These are phyloP conservation scores for Carex littledalei DNA, from an alignment of 176 grass and related monocot genomes.

Conservation along the genomic window DNA sequence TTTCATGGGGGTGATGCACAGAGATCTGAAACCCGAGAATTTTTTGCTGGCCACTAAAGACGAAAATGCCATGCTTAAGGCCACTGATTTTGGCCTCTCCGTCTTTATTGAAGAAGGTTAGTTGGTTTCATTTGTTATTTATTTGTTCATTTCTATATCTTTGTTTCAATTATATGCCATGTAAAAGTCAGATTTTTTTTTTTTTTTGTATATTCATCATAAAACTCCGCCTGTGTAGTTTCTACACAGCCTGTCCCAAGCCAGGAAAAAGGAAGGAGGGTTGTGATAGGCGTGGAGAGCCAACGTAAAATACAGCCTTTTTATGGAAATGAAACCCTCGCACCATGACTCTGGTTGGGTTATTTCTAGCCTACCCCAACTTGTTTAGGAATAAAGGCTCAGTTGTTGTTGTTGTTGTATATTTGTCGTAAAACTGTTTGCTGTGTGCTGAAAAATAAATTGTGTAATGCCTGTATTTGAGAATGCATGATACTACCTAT, in stretches of 20 bases:
- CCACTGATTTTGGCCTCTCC: conserved; percentile 94
- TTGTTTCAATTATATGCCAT: conserved; percentile 10
- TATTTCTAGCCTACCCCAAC: no score
- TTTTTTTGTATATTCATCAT: not conserved
- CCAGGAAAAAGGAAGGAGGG: no score
- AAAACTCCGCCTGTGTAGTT: not conserved
- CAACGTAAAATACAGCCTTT: no score
- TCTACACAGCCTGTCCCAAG: no score
- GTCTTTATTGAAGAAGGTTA: conserved; percentile 99
- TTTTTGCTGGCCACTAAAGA: conserved; percentile 92
- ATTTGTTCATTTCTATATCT: conserved; percentile 13
- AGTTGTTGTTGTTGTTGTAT: not conserved
- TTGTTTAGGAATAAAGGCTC: no score
- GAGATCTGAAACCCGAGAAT: conserved; percentile 94
- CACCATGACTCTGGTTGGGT: no score
- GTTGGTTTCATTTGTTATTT: not conserved
- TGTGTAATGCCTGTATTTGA: not conserved
- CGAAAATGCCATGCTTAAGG: conserved; percentile 89
- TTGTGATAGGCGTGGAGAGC: no score
- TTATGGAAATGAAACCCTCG: no score
- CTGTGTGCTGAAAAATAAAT: not conserved
- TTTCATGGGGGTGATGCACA: conserved; percentile 99
- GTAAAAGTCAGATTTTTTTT: not conserved
- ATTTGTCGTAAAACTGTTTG: not conserved
- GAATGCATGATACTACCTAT: not conserved